Evolutionary conservation across 106 monocot genomes (phyloP).

Genomic region (Posidonia australis): DNA sequence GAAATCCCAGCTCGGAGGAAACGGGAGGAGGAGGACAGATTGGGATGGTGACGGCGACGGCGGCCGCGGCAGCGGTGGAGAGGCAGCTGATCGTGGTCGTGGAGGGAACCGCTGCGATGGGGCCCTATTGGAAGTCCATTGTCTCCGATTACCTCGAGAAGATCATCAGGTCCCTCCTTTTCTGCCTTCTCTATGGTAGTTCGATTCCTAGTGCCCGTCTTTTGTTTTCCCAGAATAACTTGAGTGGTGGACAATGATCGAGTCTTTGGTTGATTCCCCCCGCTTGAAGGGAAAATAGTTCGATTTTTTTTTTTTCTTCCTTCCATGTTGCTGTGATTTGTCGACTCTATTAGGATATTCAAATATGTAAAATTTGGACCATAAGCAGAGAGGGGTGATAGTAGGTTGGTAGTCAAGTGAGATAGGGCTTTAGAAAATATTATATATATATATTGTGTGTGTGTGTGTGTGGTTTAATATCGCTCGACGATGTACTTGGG

Average conservation of each 20-base stretch:
- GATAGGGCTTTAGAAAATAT: no score
- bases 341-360: no score
- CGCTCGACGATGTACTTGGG: no score
- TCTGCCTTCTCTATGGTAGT: neutral
- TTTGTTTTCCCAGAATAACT: neutral
- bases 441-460: no score
- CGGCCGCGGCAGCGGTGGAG: slow-evolving; percentile 22
- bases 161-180: slow-evolving; percentile 57
- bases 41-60: neutral
- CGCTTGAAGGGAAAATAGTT: no score
- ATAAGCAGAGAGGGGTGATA: neutral
- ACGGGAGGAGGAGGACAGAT: no score
- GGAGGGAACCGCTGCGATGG: slow-evolving; percentile 84
- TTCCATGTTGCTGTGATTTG: no score
- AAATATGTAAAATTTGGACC: neutral
- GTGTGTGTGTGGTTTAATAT: no score
- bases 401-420: neutral
- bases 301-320: neutral
- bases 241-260: neutral
- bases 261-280: neutral
- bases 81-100: slow-evolving; percentile 78
- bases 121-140: slow-evolving; percentile 58
- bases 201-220: neutral
- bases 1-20: no score
- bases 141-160: slow-evolving; percentile 83